phyloP scores from a whole-genome alignment of 202 grass and related monocot genomes.

The Saccharum hybrid region DNA sequence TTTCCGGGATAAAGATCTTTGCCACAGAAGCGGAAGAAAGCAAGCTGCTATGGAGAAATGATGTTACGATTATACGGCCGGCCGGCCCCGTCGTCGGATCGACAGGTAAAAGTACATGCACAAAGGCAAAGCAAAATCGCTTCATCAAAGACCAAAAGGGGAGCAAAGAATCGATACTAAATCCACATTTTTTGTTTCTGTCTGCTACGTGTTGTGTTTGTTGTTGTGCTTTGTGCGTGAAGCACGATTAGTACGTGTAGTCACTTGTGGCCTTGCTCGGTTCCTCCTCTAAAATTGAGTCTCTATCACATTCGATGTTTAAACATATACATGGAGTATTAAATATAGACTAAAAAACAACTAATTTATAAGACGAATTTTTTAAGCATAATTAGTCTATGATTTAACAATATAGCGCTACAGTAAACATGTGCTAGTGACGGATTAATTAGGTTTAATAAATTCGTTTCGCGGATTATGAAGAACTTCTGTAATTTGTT shows the following conservation, averaged over 20 bases:
- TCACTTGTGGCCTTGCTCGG: too few species aligned
- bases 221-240: conserved; percentile 25
- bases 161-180: conserved; percentile 33
- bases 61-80: background rate
- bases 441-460: too few species aligned
- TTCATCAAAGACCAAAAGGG: conserved; percentile 16
- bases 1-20: background rate
- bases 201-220: background rate
- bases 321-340: too few species aligned
- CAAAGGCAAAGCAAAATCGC: conserved; percentile 7
- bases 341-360: too few species aligned
- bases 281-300: too few species aligned
- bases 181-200: conserved; percentile 34
- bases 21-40: conserved; percentile 11
- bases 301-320: too few species aligned
- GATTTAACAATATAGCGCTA: too few species aligned
- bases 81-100: background rate
- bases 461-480: too few species aligned
- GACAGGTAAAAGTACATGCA: conserved; percentile 7
- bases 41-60: background rate
- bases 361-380: too few species aligned
- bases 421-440: too few species aligned
- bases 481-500: too few species aligned
- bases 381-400: too few species aligned
- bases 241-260: conserved; percentile 8